Base-by-base conservation (phyloP, 805 yeast species). In the Metschnikowia gelsemii region DNA sequence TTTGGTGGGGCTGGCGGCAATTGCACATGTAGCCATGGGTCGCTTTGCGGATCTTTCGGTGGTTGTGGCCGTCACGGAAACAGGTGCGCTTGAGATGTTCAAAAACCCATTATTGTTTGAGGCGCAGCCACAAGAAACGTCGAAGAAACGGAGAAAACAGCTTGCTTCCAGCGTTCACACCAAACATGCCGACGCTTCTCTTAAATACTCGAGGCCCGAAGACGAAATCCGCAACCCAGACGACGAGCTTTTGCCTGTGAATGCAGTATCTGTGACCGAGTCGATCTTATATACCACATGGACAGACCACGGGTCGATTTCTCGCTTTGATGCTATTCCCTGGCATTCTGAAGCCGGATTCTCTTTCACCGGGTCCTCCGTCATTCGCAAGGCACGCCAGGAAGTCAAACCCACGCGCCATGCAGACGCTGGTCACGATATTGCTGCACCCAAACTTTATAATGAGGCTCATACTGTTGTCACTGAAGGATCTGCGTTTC, bases 1-100 rank as follows among this genome's bases (percentile, higher is more conserved):
- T 2, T 75, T 87, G 42, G 89, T 85, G 12, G 72, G 90, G 3
- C 84, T 83, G 47, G 70, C 87, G 12, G 76, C 84, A 36, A 79
- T 87, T 11, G 43, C 58, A 1, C 62, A 66, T 6, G 57, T 84
- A 7, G 58, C 75, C 0, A 62, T 70, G 43, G 70, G 66, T 4
- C 58, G 54, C 8, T 31, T 58, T 37, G 64, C 57, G 14, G 47
- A 47, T 33, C 45, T 54, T 39, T 60, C 67, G 5, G 49, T 74
- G 3, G 58, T 83, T 14, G 66, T 77, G 2, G 83, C 78, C 0
- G 68, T 84, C 5, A 84, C 90, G 9, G 95, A 88, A 59, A 81
- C 77, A 44, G 96, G 96, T 5, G 55, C 62, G 9, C 68, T 86
- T 6, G 96, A 89, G 58, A 56, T 87, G 1, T 90, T 88, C 64